Percentiles rank a stretch among this genome's conserved stretches.
Conservation (phyloP, 2,329 filamentous ascomycete species). For the Xylaria multiplex region DNA sequence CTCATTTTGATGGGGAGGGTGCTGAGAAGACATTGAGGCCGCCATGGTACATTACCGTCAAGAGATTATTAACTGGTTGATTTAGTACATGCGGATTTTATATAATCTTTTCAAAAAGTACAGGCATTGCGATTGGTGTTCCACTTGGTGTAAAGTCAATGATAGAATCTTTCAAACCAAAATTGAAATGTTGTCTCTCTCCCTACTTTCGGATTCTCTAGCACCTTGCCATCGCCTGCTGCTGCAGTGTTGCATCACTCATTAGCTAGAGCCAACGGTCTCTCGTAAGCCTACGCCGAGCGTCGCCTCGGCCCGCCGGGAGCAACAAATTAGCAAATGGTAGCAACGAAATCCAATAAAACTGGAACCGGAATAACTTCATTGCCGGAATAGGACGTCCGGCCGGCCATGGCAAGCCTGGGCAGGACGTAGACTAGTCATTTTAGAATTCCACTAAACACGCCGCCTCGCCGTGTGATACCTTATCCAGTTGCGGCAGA, state of each 20-base stretch:
- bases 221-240: neutral
- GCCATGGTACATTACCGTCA: slow-evolving; percentile 32
- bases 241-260: no score
- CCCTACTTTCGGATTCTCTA: neutral
- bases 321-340: no score
- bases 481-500: slow-evolving; percentile 13
- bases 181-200: neutral
- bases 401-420: no score
- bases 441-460: neutral
- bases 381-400: neutral
- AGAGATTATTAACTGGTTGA: slow-evolving; percentile 31
- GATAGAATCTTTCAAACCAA: neutral
- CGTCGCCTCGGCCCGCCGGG: no score
- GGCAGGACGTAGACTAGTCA: no score
- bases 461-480: neutral
- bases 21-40: slow-evolving; percentile 15
- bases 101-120: no score
- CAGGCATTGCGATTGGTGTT: neutral
- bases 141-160: neutral
- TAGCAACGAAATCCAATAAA: no score
- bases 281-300: no score
- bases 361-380: slow-evolving; percentile 22
- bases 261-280: no score
- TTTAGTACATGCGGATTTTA: neutral
- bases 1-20: slow-evolving; percentile 16